Conservation (phyloP, 2,329 filamentous ascomycete species). For the Fusarium sp. region DNA sequence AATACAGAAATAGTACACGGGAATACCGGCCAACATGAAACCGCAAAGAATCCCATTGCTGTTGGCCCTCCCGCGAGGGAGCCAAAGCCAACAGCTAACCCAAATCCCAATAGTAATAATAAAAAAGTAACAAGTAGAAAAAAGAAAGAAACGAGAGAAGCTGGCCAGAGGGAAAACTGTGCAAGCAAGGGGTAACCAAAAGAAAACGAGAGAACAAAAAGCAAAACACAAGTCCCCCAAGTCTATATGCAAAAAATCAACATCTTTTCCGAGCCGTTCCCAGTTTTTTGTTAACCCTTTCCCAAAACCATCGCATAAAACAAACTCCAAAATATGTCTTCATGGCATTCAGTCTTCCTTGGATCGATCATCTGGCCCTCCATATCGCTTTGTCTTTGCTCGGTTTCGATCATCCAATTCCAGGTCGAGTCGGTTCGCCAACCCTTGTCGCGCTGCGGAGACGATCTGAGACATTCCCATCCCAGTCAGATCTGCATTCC, state of each 20-base stretch:
- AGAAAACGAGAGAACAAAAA: slow-evolving; percentile 27
- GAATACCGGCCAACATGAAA: slow-evolving; percentile 27
- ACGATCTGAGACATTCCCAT: slow-evolving; percentile 53
- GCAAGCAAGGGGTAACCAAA: slow-evolving; percentile 37
- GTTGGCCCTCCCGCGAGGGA: slow-evolving; percentile 43
- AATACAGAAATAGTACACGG: slow-evolving; percentile 47
- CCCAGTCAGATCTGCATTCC: slow-evolving; percentile 52
- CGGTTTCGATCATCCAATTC: slow-evolving; percentile 21
- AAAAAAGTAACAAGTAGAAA: slow-evolving; percentile 29
- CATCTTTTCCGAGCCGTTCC: slow-evolving; percentile 49
- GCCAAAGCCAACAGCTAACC: slow-evolving; percentile 24
- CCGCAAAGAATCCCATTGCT: slow-evolving; percentile 39
- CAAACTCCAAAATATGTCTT: slow-evolving; percentile 35
- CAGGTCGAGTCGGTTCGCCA: slow-evolving; percentile 21
- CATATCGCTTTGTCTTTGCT: slow-evolving; percentile 19
- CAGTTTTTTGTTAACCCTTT: slow-evolving; percentile 48
- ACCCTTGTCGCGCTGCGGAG: slow-evolving; percentile 27
- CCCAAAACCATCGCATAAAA: slow-evolving; percentile 40
- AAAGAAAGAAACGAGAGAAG: slow-evolving; percentile 39
- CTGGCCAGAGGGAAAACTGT: slow-evolving; percentile 28
- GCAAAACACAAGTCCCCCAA: slow-evolving; percentile 40
- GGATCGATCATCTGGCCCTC: slow-evolving; percentile 6
- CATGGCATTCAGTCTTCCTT: slow-evolving; percentile 30
- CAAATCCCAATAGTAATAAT: slow-evolving; percentile 24
- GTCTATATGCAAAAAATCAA: slow-evolving; percentile 51